Conservation (phyloP, 2,329 filamentous ascomycete species). For the Cryphonectria carpinicola region DNA sequence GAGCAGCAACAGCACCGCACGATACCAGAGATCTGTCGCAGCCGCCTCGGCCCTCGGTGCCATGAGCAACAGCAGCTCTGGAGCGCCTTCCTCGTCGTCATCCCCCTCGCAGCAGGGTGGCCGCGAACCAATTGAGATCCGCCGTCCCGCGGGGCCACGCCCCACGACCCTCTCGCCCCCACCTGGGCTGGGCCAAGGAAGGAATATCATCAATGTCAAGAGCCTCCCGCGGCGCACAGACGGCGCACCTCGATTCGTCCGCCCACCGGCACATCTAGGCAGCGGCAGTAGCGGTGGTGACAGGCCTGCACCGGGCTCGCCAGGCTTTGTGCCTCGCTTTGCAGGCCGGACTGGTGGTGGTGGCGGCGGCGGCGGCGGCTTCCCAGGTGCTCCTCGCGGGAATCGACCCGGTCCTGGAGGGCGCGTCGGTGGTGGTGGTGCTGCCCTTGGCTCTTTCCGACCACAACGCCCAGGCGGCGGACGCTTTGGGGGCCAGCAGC, state of each 20-base stretch:
- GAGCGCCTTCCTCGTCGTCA: slow-evolving; percentile 3
- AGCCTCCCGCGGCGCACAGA: slow-evolving; percentile 22
- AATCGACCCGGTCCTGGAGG: background rate
- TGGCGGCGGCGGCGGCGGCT: background rate
- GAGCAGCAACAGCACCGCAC: background rate
- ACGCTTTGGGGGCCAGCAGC: slow-evolving; percentile 3
- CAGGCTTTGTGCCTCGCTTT: slow-evolving; percentile 10
- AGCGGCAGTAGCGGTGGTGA: slow-evolving; percentile 4
- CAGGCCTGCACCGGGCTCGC: slow-evolving; percentile 3
- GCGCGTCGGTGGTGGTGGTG: background rate
- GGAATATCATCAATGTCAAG: slow-evolving; percentile 25
- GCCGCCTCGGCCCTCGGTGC: slow-evolving; percentile 28
- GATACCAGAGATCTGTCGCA: slow-evolving; percentile 25
- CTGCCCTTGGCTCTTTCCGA: background rate
- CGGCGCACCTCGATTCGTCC: background rate
- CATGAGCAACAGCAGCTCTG: slow-evolving; percentile 19
- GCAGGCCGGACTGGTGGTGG: background rate
- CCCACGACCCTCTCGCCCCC: background rate
- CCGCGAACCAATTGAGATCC: background rate
- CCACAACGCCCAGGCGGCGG: background rate
- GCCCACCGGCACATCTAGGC: slow-evolving; percentile 3
- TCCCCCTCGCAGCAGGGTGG: background rate
- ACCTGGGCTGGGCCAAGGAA: background rate
- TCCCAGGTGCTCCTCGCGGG: background rate
- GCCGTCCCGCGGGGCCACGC: background rate